phyloP scores from a whole-genome alignment of 2,329 filamentous ascomycete species.

The Berkeleyomyces rouxiae region DNA sequence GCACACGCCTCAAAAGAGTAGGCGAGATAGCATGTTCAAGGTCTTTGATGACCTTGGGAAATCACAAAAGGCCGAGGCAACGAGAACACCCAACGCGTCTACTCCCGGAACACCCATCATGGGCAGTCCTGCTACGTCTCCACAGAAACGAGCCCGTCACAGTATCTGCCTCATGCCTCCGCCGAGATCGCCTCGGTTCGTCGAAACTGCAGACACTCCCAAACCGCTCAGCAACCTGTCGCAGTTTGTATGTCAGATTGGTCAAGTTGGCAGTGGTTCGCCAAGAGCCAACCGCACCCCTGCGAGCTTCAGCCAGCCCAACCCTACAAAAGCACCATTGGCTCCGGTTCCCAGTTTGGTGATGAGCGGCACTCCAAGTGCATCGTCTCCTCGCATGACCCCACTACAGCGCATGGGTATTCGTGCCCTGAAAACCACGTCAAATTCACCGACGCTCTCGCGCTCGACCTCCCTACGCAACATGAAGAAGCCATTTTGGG shows the following conservation, averaged over 20 bases:
- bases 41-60: constrained; percentile 29
- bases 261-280: not conserved
- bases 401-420: constrained; percentile 37
- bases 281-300: not conserved
- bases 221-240: not conserved
- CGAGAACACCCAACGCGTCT: not conserved
- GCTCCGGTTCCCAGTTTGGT: not conserved
- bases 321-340: not conserved
- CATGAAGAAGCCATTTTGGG: constrained; percentile 10
- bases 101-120: not conserved
- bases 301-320: not conserved
- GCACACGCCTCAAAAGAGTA: constrained; percentile 23
- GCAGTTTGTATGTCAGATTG: not conserved
- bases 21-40: constrained; percentile 21
- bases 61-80: not conserved
- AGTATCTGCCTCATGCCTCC: constrained; percentile 9
- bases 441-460: not conserved
- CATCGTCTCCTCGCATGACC: constrained; percentile 26
- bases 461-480: constrained; percentile 5
- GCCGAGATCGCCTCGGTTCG: not conserved
- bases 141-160: constrained; percentile 1
- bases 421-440: constrained; percentile 23
- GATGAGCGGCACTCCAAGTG: constrained; percentile 21
- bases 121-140: constrained; percentile 3
- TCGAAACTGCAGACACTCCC: not conserved